phyloP scores from a whole-genome alignment of 106 monocot genomes.

The Narthecium ossifragum region DNA sequence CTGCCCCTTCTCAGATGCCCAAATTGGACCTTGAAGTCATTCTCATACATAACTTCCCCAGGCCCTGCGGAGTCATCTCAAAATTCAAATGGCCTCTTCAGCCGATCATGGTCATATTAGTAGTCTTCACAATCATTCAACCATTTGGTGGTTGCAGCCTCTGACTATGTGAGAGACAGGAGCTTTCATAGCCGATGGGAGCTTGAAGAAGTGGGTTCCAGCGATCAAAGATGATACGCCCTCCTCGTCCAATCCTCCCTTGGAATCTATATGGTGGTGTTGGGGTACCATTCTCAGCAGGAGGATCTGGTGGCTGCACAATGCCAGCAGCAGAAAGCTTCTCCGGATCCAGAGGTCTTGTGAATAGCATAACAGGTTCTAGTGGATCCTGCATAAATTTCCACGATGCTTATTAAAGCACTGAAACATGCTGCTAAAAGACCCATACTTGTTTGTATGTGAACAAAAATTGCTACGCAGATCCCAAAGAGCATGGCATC shows the following conservation, averaged over 20 bases:
- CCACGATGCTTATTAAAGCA: too few relatives aligned
- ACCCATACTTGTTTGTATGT: neutral
- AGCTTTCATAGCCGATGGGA: slow-evolving; percentile 19
- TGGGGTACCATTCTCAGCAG: slow-evolving; percentile 52
- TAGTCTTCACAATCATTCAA: slow-evolving; percentile 1
- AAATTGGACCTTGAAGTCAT: neutral
- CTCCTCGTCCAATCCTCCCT: slow-evolving; percentile 90
- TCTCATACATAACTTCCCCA: neutral
- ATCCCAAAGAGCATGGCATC: too few relatives aligned
- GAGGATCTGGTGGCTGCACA: slow-evolving; percentile 49
- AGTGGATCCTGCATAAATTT: slow-evolving; percentile 50
- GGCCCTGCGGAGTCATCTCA: neutral
- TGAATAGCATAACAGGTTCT: slow-evolving; percentile 75
- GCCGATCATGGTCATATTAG: neutral
- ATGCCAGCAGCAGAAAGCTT: slow-evolving; percentile 62
- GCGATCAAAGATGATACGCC: slow-evolving; percentile 88
- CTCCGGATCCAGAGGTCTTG: slow-evolving; percentile 54
- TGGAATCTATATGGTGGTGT: slow-evolving; percentile 47
- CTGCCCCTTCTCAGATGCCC: neutral
- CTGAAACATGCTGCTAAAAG: slow-evolving; percentile 58
- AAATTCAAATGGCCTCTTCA: too few relatives aligned
- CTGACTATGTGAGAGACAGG: slow-evolving; percentile 2
- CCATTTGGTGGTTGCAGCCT: slow-evolving; percentile 44
- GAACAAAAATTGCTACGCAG: too few relatives aligned
- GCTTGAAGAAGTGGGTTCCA: slow-evolving; percentile 44